A percentile compares a stretch with the other conserved stretches of the same genome.
These are phyloP conservation scores for Lactifluus hygrophoroides DNA, from an alignment of 768 basidiomycete species.

Conservation along the genomic window DNA sequence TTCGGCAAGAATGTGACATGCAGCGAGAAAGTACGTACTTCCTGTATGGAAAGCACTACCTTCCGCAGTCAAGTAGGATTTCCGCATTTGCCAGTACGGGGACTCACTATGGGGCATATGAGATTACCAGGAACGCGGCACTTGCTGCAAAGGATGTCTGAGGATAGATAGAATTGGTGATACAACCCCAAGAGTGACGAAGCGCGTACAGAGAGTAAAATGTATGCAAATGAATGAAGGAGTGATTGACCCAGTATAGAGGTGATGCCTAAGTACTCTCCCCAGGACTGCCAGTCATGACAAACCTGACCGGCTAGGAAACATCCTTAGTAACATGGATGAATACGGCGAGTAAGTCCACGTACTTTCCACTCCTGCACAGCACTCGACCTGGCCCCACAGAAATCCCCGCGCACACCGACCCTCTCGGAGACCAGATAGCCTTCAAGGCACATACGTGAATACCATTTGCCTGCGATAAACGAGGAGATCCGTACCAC, in stretches of 20 bases:
- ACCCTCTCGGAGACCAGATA: slow-evolving; percentile 62
- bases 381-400: slow-evolving; percentile 65
- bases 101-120: slow-evolving; percentile 64
- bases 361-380: slow-evolving; percentile 52
- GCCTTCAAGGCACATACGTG: slow-evolving; percentile 31
- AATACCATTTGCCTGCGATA: background rate
- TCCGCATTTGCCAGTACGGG: background rate
- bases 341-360: slow-evolving; percentile 11
- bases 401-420: slow-evolving; percentile 60
- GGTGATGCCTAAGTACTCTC: slow-evolving; percentile 43
- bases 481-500: slow-evolving; percentile 38
- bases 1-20: background rate
- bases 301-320: slow-evolving; percentile 56
- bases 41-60: slow-evolving; percentile 69
- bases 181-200: background rate
- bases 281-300: slow-evolving; percentile 61
- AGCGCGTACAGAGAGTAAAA: slow-evolving; percentile 49
- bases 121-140: slow-evolving; percentile 53
- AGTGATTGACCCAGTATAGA: slow-evolving; percentile 54
- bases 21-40: slow-evolving; percentile 39
- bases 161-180: background rate
- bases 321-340: slow-evolving; percentile 4
- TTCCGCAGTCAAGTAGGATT: background rate
- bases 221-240: slow-evolving; percentile 57
- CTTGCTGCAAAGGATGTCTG: slow-evolving; percentile 56